Percentiles rank a stretch among this genome's conserved stretches.
phyloP scores from a whole-genome alignment of 2,329 filamentous ascomycete species.

The Exophiala lecanii-corni region DNA sequence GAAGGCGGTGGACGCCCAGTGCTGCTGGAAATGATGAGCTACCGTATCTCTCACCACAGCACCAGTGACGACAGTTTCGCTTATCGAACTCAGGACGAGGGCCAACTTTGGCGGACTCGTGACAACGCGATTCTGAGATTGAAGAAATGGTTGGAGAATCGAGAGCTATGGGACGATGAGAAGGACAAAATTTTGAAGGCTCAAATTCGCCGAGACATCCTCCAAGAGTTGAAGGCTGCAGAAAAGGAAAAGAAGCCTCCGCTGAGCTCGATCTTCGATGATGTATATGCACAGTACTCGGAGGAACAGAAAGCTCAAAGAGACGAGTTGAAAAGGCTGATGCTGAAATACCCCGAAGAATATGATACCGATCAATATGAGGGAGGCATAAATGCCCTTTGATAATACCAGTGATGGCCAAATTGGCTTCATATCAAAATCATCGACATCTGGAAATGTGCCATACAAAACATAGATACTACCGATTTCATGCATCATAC shows the following conservation, averaged over 20 bases:
- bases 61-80: conserved; percentile 96
- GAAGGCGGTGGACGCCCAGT: conserved; percentile 75
- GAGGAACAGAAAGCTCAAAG: conserved; percentile 74
- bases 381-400: conserved; percentile 62
- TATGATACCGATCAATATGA: conserved; percentile 79
- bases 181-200: conserved; percentile 69
- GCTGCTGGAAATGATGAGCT: conserved; percentile 92
- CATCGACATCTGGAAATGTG: no score
- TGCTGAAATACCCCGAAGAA: conserved; percentile 84
- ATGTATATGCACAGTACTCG: conserved; percentile 83
- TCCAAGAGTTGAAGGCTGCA: conserved; percentile 75
- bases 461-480: no score
- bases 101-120: conserved; percentile 85
- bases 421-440: not conserved
- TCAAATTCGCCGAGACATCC: conserved; percentile 64
- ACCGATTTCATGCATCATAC: no score
- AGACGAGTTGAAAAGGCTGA: conserved; percentile 62
- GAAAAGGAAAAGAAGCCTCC: conserved; percentile 53
- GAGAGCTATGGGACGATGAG: conserved; percentile 76
- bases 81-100: conserved; percentile 86
- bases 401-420: no score
- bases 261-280: conserved; percentile 62
- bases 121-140: conserved; percentile 83
- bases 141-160: conserved; percentile 83
- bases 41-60: conserved; percentile 93